Conservation (phyloP, 345 rosid genomes). For the Heritiera littoralis region DNA sequence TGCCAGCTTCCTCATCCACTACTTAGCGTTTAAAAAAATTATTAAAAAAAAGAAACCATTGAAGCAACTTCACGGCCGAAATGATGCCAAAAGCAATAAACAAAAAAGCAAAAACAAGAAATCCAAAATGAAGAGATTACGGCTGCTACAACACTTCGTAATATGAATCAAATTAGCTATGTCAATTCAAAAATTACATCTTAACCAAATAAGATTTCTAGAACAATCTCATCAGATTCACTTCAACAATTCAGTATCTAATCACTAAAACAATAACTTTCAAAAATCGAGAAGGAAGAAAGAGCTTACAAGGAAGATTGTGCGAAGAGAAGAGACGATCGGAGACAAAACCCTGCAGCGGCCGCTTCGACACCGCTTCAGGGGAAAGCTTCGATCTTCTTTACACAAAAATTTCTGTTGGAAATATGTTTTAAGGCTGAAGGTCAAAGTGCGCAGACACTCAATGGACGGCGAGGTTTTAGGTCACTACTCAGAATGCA, state of each 20-base stretch:
- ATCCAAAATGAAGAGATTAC: neutral
- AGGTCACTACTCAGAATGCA: neutral
- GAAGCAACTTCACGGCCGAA: too few relatives aligned
- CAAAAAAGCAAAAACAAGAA: neutral
- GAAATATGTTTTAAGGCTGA: neutral
- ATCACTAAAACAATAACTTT: neutral
- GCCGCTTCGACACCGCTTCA: constrained; percentile 12
- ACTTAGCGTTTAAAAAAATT: too few relatives aligned
- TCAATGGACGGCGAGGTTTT: constrained; percentile 3
- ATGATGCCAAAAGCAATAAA: neutral
- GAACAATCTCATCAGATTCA: neutral
- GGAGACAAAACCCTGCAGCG: constrained; percentile 12
- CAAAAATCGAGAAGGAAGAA: neutral
- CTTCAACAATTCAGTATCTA: neutral
- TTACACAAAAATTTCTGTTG: neutral
- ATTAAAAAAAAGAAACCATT: too few relatives aligned
- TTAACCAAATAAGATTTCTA: neutral
- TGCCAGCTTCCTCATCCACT: neutral
- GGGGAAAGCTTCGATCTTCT: neutral
- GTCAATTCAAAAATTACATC: neutral
- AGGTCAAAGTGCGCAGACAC: neutral
- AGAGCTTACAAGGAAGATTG: constrained; percentile 13
- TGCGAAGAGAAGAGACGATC: neutral
- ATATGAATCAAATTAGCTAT: constrained; percentile 4
- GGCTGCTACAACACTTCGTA: neutral